Base-by-base conservation (phyloP, 2,329 filamentous ascomycete genomes). In the Cadophora gregata region DNA sequence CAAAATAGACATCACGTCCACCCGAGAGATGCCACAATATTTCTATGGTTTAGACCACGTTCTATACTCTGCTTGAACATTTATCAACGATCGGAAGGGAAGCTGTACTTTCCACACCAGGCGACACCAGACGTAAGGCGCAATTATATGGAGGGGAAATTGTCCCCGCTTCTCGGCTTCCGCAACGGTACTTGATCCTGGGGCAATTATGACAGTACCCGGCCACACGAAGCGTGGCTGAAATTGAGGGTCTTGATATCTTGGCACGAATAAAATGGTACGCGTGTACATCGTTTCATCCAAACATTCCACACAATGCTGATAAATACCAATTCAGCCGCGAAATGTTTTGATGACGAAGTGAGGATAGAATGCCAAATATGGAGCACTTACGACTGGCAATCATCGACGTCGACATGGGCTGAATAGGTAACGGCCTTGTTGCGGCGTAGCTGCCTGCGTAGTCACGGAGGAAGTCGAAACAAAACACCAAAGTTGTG, bases 391-490 rank as follows among this genome's bases (percentile, higher is more conserved):
- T 59, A 64, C 62, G 62, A 64, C 63, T 51, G 45, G 53, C n/a
- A 51, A n/a, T n/a, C n/a, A n/a, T n/a, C n/a, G 31, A n/a, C 33
- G 31, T 24, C 10, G 24, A n/a, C 3, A 19, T n/a, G 33, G 19
- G 47, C 27, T 36, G 36, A 19, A 25, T 47, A 45, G 55, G 45
- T 45, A 53, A 9, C 24, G 21, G 48, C 21, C 21, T 4, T 21
- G 21, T 31, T 53, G 48, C 16, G 27, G 48, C 27, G 24, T 31
- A 3, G 19, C 56, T 59, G 27, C 50, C 60, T 31, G 48, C 63
- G 56, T 60, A 56, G 59, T 25, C 61, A 58, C 53, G 63, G 59
- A 38, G 27, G 36, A 55, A 47, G 25, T 45, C 55, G 63, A 65
- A 65, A 62, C 60, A 12, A 58, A 36, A 58, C 50, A 33, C 25